Percentiles rank a stretch among this genome's conserved stretches.
These are phyloP conservation scores for Lolium rigidum DNA, from an alignment of 176 grass and related monocot species.

Conservation along the genomic window DNA sequence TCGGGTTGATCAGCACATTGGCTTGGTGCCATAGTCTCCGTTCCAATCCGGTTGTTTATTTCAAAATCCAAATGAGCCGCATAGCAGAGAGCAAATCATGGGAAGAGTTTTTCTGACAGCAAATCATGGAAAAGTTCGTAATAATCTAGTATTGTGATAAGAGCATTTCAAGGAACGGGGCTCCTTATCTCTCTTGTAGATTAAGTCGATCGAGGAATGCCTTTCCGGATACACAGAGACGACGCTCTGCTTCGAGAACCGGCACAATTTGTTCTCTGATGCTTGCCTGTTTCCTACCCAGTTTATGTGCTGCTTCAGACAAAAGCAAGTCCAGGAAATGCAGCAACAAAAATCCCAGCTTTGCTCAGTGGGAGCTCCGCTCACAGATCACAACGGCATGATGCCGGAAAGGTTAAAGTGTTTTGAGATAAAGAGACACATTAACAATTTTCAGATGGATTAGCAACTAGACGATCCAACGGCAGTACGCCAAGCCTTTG, in stretches of 20 bases:
- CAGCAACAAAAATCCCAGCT: neutral
- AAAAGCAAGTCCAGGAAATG: neutral
- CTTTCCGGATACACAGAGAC: conserved; percentile 8
- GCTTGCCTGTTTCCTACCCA: conserved; percentile 38
- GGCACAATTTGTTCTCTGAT: conserved; percentile 43
- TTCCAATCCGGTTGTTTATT: too few relatives aligned
- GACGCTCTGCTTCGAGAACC: conserved; percentile 41
- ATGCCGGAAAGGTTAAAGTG: neutral
- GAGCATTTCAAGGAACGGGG: too few relatives aligned
- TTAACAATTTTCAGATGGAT: too few relatives aligned
- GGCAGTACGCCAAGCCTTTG: too few relatives aligned
- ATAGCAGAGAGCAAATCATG: conserved; percentile 7
- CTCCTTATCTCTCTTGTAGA: conserved; percentile 29
- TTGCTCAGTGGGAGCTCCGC: neutral
- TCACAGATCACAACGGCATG: neutral
- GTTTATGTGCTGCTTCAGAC: neutral
- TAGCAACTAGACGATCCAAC: too few relatives aligned
- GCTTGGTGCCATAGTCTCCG: too few relatives aligned
- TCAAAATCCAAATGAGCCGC: neutral
- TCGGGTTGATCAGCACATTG: too few relatives aligned
- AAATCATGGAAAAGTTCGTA: conserved; percentile 20
- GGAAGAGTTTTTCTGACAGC: too few relatives aligned
- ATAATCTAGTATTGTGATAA: neutral
- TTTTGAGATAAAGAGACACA: neutral
- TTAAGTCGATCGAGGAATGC: conserved; percentile 22